A percentile compares a stretch with the other conserved stretches of the same genome.
phyloP scores from a whole-genome alignment of 192 early-diverging fungal species.

The Linnemannia exigua region DNA sequence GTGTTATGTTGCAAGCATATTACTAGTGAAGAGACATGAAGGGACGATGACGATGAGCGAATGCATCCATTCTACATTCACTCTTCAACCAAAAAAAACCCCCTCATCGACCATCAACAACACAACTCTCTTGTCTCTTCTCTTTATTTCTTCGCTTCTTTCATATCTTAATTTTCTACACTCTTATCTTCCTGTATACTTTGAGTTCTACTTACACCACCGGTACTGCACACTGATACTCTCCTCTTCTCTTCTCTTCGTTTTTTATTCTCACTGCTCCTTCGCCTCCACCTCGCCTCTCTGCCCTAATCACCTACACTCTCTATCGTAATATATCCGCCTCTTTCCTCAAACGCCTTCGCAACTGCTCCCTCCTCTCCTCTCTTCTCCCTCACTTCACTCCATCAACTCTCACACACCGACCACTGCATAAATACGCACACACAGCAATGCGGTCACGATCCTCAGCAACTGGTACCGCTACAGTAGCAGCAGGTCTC shows the following conservation, averaged over 20 bases:
- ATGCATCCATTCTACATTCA: background rate
- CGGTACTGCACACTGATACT: background rate
- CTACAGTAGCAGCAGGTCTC: background rate
- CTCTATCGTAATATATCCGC: background rate
- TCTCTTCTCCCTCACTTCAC: background rate
- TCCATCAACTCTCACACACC: background rate
- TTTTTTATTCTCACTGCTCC: background rate
- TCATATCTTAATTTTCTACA: background rate
- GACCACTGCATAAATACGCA: background rate
- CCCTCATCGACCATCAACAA: background rate
- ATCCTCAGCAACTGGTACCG: conserved; percentile 3
- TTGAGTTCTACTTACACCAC: background rate
- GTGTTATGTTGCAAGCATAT: background rate
- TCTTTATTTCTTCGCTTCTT: background rate
- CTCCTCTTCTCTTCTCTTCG: background rate
- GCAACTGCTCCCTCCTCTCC: background rate
- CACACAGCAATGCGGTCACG: conserved; percentile 22
- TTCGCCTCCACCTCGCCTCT: background rate
- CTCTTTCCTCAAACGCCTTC: background rate
- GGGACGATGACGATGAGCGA: background rate
- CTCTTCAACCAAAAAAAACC: background rate
- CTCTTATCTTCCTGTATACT: background rate
- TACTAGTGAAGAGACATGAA: background rate
- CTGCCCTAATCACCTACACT: background rate
- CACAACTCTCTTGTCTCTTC: background rate